Conservation (phyloP, 768 basidiomycete genomes). For the Trametes elegans region DNA sequence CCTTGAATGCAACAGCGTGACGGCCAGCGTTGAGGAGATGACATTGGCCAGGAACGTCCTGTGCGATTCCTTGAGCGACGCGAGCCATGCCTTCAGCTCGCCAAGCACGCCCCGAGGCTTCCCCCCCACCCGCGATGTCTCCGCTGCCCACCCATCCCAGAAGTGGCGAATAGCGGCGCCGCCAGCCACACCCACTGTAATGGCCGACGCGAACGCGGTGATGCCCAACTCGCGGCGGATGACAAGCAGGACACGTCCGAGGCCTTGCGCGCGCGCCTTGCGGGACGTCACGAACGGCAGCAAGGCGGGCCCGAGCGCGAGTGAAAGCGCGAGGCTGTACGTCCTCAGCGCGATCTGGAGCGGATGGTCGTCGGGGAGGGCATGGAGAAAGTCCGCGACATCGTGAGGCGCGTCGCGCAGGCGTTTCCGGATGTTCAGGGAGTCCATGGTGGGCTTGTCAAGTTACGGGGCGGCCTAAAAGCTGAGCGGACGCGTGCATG, state of each 20-base stretch:
- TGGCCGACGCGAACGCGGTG: slow-evolving; percentile 68
- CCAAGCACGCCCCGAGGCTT: background rate
- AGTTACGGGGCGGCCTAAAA: background rate
- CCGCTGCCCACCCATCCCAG: slow-evolving; percentile 33
- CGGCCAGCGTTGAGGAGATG: slow-evolving; percentile 54
- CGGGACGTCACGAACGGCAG: slow-evolving; percentile 47
- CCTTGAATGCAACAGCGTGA: slow-evolving; percentile 56
- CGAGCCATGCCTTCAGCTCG: slow-evolving; percentile 14
- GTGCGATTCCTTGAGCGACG: slow-evolving; percentile 39
- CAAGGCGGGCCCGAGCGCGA: slow-evolving; percentile 66
- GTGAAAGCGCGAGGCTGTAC: slow-evolving; percentile 60
- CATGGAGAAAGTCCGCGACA: slow-evolving; percentile 22
- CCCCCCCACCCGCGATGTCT: background rate
- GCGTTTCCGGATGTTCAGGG: background rate
- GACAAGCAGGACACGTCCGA: slow-evolving; percentile 33
- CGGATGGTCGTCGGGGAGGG: slow-evolving; percentile 43
- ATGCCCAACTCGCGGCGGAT: slow-evolving; percentile 55
- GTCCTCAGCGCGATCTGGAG: slow-evolving; percentile 61
- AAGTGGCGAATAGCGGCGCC: slow-evolving; percentile 52
- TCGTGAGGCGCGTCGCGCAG: slow-evolving; percentile 12
- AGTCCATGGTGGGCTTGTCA: background rate
- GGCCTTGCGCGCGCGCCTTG: slow-evolving; percentile 25
- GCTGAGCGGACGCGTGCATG: background rate
- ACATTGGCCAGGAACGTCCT: slow-evolving; percentile 59
- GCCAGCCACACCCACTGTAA: slow-evolving; percentile 63